Base-by-base conservation (phyloP, 176 grass and related monocot species). In the Zea luxurians region DNA sequence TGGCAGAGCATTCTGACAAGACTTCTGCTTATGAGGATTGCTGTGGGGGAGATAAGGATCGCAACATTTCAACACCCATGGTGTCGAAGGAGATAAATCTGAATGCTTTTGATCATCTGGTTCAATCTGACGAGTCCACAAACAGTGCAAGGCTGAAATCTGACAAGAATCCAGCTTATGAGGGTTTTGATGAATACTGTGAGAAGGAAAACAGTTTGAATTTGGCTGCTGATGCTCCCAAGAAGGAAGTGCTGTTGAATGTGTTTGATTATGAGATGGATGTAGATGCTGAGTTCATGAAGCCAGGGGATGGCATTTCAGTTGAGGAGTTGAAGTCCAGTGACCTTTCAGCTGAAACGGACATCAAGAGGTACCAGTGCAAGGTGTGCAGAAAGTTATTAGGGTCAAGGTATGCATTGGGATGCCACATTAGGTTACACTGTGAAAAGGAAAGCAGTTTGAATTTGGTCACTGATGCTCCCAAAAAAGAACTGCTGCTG, bases 341-440 rank as follows among this genome's bases (percentile, higher is more conserved):
- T 66, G 20, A 77, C 57, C 37, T 77, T 77, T 77, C 71, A 71
- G 43, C 17, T 82, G 42, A 68, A 35, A 8, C 43, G 20, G 67
- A 82, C 20, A 37, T 34, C 20, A 82, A 80, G 35, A 74, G 18
- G 9, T 65, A 78, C 49, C 43, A 73, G 43, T 91, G 84, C 81
- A 47, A 8, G 46, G 7, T 60, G 60, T 91, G 84, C 62, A 43
- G 74, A 53, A 91, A 81, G 72, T 68, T 61, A 68, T 84, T 87
- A 71, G 18, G 64, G 16, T 87, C 84, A 71, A 74, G 69, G 44
- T 61, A 78, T 12, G 76, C 81, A 36, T 78, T 84, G 20, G 89
- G 77, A 13, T 60, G 84, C 72, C 89, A 87, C 67, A 76, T 65
- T 36, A 40, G 37, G 36, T 40, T 8, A 65, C 63, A 41, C 13